These are phyloP conservation scores for Crithidia bombi DNA, from an alignment of 208 protist genomes.

Conservation along the genomic window DNA sequence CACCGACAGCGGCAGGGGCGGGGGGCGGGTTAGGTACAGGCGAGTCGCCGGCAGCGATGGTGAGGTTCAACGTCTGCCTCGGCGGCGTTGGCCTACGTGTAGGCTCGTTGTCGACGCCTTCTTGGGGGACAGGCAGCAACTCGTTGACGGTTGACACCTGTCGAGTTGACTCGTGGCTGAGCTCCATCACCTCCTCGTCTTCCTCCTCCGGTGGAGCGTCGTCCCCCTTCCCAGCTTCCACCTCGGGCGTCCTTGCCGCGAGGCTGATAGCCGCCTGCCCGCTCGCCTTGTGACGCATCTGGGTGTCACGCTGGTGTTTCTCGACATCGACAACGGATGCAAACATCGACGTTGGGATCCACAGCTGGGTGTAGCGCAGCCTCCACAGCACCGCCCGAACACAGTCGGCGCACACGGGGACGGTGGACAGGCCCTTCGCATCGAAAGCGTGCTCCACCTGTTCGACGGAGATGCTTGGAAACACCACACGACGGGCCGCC, in stretches of 20 bases:
- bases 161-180: constrained; percentile 17
- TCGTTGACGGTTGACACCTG: constrained; percentile 13
- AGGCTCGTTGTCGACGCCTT: not conserved
- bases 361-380: constrained; percentile 57
- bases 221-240: not conserved
- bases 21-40: not conserved
- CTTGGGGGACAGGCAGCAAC: not conserved
- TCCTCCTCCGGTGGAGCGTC: not conserved
- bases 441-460: constrained; percentile 34
- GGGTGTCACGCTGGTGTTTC: constrained; percentile 20
- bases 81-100: not conserved
- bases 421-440: constrained; percentile 14
- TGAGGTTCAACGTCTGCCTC: not conserved
- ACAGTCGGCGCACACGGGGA: constrained; percentile 78
- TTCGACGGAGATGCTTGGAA: constrained; percentile 23
- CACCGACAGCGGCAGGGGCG: not conserved
- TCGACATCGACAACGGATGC: constrained; percentile 41
- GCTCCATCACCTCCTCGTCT: not conserved
- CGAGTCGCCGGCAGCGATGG: not conserved
- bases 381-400: constrained; percentile 48
- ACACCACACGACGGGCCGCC: constrained; percentile 8
- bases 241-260: not conserved
- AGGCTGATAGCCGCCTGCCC: not conserved
- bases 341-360: constrained; percentile 73
- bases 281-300: constrained; percentile 10